Conservation (phyloP, 169 alveolate genomes). For the Plasmodium knowlesi region DNA sequence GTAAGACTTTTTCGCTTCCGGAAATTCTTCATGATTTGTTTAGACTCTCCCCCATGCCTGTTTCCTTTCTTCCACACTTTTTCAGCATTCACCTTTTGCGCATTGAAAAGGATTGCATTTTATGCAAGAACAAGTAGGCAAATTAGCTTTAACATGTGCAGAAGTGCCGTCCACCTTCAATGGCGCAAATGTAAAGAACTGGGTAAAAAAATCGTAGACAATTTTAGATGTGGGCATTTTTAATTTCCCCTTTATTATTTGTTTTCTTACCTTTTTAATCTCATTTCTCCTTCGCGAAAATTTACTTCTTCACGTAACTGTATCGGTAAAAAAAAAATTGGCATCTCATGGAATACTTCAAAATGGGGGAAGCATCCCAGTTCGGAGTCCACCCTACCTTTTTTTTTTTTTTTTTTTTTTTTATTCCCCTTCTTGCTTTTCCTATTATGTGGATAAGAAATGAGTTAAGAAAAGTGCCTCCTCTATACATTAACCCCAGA, state of each 20-base stretch:
- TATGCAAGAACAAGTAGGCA: neutral
- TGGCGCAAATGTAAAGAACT: neutral
- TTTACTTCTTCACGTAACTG: neutral
- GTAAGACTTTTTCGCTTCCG: neutral
- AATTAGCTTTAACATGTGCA: neutral
- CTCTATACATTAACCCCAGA: neutral
- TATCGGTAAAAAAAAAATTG: neutral
- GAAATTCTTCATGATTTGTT: neutral
- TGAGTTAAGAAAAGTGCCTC: neutral
- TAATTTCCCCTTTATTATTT: neutral
- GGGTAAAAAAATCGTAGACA: slow-evolving; percentile 5
- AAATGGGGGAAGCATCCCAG: neutral
- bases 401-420: no score
- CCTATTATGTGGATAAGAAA: neutral
- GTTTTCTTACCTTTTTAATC: neutral
- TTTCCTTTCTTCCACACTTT: neutral
- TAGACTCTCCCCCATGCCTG: neutral
- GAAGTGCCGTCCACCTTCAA: neutral
- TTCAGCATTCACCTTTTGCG: neutral
- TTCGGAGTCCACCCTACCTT: neutral
- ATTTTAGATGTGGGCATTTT: neutral
- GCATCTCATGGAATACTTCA: neutral
- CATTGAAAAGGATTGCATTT: neutral
- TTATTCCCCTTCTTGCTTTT: neutral
- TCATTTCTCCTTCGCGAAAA: neutral